Evolutionary conservation across 768 basidiomycete genomes (phyloP).

Genomic region (Mycena filopes): DNA sequence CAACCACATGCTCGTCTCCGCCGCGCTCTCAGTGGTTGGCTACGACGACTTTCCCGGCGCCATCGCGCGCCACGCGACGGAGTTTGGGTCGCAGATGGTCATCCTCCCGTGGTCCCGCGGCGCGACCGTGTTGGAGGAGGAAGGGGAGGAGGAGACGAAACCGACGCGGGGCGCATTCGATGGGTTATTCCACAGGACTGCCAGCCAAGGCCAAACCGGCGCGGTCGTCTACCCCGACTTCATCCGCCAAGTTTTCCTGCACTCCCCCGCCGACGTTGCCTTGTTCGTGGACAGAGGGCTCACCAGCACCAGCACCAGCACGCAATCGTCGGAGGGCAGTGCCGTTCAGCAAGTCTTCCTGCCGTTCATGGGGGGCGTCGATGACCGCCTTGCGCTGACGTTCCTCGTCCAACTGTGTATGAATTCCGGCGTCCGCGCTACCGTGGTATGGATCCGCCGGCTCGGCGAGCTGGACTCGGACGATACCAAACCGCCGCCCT

Average conservation of each 20-base stretch:
- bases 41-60: constrained; percentile 76
- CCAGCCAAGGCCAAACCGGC: constrained; percentile 59
- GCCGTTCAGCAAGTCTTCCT: constrained; percentile 70
- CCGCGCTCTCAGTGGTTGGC: constrained; percentile 80
- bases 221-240: constrained; percentile 81
- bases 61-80: constrained; percentile 69
- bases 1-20: constrained; percentile 71
- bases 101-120: constrained; percentile 85
- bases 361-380: constrained; percentile 94
- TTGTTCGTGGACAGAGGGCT: constrained; percentile 85
- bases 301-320: constrained; percentile 34
- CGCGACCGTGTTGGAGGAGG: constrained; percentile 37
- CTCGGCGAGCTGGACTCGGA: constrained; percentile 46
- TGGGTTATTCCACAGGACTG: constrained; percentile 70
- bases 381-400: constrained; percentile 86
- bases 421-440: constrained; percentile 73
- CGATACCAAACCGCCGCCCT: constrained; percentile 41
- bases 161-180: constrained; percentile 75
- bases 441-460: constrained; percentile 72
- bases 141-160: constrained; percentile 39
- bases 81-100: constrained; percentile 74
- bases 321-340: constrained; percentile 15
- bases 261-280: constrained; percentile 79
- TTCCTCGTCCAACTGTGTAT: constrained; percentile 84
- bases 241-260: constrained; percentile 83